Conservation (phyloP, 495 filamentous ascomycete genomes). For the Neurospora tetrasperma region DNA sequence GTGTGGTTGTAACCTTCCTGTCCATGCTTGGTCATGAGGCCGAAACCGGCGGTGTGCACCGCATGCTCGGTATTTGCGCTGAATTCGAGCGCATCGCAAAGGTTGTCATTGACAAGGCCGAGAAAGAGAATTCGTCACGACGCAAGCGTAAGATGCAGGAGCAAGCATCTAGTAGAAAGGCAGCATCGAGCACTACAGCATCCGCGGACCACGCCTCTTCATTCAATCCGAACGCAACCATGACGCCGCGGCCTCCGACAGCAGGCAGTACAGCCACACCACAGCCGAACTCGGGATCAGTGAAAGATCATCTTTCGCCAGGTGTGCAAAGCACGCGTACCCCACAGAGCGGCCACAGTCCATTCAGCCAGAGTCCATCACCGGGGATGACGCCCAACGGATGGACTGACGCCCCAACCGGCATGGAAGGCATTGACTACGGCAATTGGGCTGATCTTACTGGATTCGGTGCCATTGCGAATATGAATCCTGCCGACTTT, state of each 20-base stretch:
- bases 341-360: constrained; percentile 22
- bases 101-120: constrained; percentile 81
- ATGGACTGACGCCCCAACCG: constrained; percentile 16
- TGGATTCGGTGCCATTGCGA: constrained; percentile 25
- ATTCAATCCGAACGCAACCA: constrained; percentile 23
- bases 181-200: constrained; percentile 10
- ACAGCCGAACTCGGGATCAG: constrained; percentile 17
- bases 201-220: constrained; percentile 19
- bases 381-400: constrained; percentile 22
- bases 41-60: constrained; percentile 75
- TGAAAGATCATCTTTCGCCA: constrained; percentile 29
- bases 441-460: constrained; percentile 40
- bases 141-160: constrained; percentile 71
- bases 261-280: constrained; percentile 26
- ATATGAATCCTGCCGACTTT: background rate
- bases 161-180: constrained; percentile 15
- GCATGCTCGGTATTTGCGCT: constrained; percentile 85
- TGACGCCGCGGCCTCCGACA: constrained; percentile 23
- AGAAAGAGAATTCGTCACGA: constrained; percentile 64
- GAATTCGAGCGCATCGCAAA: constrained; percentile 94
- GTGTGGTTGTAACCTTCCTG: constrained; percentile 81
- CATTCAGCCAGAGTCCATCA: constrained; percentile 22
- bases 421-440: constrained; percentile 23
- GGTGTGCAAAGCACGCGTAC: constrained; percentile 30
- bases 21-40: constrained; percentile 59